Evolutionary conservation across 176 grass and related monocot species (phyloP).

Genomic region (Avena atlantica): DNA sequence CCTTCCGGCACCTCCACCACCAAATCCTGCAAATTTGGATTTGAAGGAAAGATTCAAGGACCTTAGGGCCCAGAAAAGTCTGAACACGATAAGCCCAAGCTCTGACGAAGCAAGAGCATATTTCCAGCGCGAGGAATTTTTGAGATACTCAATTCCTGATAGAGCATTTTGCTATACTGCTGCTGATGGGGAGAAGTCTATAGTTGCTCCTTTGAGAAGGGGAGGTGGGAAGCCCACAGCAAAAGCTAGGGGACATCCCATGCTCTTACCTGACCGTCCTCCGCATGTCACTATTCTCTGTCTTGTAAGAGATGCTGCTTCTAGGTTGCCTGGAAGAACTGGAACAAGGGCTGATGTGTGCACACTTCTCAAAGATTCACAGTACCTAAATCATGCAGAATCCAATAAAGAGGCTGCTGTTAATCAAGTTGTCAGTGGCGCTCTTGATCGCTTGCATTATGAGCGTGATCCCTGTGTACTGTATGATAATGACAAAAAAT

Average conservation of each 20-base stretch:
- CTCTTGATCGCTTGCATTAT: conserved; percentile 96
- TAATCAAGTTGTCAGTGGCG: conserved; percentile 98
- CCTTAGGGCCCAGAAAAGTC: conserved; percentile 95
- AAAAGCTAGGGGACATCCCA: conserved; percentile 97
- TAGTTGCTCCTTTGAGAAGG: conserved; percentile 93
- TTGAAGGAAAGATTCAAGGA: conserved; percentile 99
- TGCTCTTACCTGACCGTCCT: conserved; percentile 92
- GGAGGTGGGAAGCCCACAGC: conserved; percentile 96
- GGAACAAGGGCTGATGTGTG: conserved; percentile 99
- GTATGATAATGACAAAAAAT: conserved; percentile 95
- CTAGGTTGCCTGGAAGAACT: conserved; percentile 88
- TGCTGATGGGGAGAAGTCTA: conserved; percentile 94
- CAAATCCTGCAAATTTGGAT: conserved; percentile 81
- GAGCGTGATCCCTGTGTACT: conserved; percentile 95
- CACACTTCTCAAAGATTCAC: conserved; percentile 92
- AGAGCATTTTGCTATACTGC: conserved; percentile 97
- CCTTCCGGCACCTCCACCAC: conserved; percentile 80
- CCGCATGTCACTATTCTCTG: conserved; percentile 98
- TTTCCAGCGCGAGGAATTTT: conserved; percentile 87
- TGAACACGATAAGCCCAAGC: conserved; percentile 86
- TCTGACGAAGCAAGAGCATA: conserved; percentile 88
- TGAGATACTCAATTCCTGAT: conserved; percentile 97
- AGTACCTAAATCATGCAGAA: conserved; percentile 87
- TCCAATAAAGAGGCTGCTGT: conserved; percentile 74
- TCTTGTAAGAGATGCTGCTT: conserved; percentile 94